Base-by-base conservation (phyloP, 345 rosid genomes). In the Brassica cretica region DNA sequence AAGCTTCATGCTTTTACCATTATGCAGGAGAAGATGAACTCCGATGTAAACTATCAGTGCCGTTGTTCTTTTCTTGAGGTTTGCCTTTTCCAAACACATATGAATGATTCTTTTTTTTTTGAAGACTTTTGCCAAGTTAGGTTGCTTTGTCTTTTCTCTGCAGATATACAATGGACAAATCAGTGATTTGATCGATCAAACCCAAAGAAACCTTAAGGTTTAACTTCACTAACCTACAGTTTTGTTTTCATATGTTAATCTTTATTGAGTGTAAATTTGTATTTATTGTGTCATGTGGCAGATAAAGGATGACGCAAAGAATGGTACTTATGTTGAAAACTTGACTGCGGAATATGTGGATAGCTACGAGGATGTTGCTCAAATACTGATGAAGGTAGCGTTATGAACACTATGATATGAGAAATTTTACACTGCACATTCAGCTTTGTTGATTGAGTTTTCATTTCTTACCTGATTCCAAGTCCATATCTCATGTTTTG, bases 31-130 rank as follows among this genome's bases (percentile, higher is more conserved):
- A 89, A 85, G 82, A 89, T 86, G 64, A 87, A 82, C 78, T 84
- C 87, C 0, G 88, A 87, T 74, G 83, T 86, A 5, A 95, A 93
- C 79, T 91, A 85, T 75, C 99, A 95, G 86, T 95, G 97, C 58
- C 94, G 98, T 72, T 95, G 99, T 75, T 95, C 99, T 56, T 95
- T 95, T 80, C 94, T 95, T 27, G 99, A 95, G 98, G 99, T 41
- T 41, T 95, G 63, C 58, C 2, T 63, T 72, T 72, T 5, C 68
- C 12, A 51, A 33, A 12, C 64, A 7, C 15, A 30, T 25, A 64
- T 44, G 73, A 72, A 67, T 16, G 2, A 49, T 75, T 65, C 6
- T 9, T 60, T 65, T 51, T 63, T 44, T 12, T 46, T 4, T 2
- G 35, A 53, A 66, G 5, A 16, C 3, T 64, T 37, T 53, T 70